Conservation (phyloP, 345 rosid genomes). For the Aquilaria sinensis region DNA sequence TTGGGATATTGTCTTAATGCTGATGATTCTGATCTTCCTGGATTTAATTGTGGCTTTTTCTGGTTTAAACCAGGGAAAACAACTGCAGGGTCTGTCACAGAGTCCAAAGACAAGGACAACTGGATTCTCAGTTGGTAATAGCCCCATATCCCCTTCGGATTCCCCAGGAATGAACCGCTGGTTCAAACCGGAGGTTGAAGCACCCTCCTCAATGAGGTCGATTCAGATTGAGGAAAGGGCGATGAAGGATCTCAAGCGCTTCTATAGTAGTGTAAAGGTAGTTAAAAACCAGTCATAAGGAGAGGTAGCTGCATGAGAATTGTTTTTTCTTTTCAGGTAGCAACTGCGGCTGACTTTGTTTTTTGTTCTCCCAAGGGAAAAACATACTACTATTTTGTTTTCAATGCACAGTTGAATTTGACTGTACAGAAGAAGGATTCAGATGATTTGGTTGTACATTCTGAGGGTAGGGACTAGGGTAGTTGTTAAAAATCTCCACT, state of each 20-base stretch:
- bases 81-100: constrained; percentile 41
- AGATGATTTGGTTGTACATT: constrained; percentile 26
- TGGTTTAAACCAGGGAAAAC: constrained; percentile 46
- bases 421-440: constrained; percentile 21
- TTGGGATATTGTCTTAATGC: background rate
- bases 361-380: constrained; percentile 1
- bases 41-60: background rate
- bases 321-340: constrained; percentile 3
- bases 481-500: background rate
- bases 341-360: constrained; percentile 3
- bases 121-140: constrained; percentile 54
- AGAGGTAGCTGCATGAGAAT: background rate
- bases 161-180: constrained; percentile 79
- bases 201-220: constrained; percentile 73
- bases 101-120: constrained; percentile 74
- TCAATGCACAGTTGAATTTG: constrained; percentile 18
- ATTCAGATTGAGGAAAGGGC: constrained; percentile 97
- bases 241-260: constrained; percentile 83
- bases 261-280: constrained; percentile 82
- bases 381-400: background rate
- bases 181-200: constrained; percentile 78
- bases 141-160: constrained; percentile 88
- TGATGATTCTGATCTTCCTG: background rate
- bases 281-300: constrained; percentile 50
- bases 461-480: constrained; percentile 7